phyloP scores from a whole-genome alignment of 371 early-diverging fungal species.

The Globomyces sp. region DNA sequence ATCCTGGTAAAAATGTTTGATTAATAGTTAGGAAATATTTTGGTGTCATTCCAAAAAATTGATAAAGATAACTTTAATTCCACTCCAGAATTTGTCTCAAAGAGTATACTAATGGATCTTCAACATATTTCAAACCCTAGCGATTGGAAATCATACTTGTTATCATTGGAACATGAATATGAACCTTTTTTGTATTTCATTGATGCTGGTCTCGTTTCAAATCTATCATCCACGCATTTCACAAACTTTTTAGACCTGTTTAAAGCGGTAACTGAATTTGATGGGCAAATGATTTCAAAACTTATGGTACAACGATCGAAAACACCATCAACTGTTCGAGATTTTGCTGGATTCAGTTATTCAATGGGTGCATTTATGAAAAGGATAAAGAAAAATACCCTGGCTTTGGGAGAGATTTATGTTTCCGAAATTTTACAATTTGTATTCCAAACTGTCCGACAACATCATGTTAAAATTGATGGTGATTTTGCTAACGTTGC shows the following conservation, averaged over 20 bases:
- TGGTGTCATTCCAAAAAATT: slow-evolving; percentile 77
- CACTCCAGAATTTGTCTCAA: slow-evolving; percentile 28
- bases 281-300: slow-evolving; percentile 76
- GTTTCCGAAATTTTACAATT: slow-evolving; percentile 73
- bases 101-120: slow-evolving; percentile 12
- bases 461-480: slow-evolving; percentile 89
- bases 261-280: slow-evolving; percentile 78
- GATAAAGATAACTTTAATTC: slow-evolving; percentile 44
- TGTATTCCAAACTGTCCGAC: slow-evolving; percentile 81
- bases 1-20: slow-evolving; percentile 61
- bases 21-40: slow-evolving; percentile 59
- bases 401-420: slow-evolving; percentile 74
- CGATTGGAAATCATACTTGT: slow-evolving; percentile 14
- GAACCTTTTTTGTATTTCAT: slow-evolving; percentile 78
- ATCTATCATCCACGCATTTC: slow-evolving; percentile 68
- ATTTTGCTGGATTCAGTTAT: slow-evolving; percentile 72
- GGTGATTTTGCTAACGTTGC: slow-evolving; percentile 92
- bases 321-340: slow-evolving; percentile 68
- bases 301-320: slow-evolving; percentile 87
- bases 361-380: slow-evolving; percentile 73
- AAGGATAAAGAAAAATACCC: slow-evolving; percentile 51
- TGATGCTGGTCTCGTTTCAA: slow-evolving; percentile 87
- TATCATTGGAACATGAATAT: slow-evolving; percentile 55
- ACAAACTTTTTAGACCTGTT: slow-evolving; percentile 89
- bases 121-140: slow-evolving; percentile 18